Conservation (phyloP, 768 basidiomycete species). For the Termitomyces sp. region DNA sequence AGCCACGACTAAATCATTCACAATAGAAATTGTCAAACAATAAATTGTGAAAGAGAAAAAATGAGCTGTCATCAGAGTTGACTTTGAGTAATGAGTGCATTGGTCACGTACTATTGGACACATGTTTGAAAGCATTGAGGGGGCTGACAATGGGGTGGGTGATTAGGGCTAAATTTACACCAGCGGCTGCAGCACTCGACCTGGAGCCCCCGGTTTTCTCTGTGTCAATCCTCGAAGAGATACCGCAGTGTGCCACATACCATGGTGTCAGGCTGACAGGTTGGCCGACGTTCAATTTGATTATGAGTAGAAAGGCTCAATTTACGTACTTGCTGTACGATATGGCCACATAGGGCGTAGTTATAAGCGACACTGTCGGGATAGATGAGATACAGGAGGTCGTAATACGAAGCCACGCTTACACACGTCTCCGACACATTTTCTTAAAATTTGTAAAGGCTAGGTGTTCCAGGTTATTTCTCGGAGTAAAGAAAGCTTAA, state of each 20-base stretch:
- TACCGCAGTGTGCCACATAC: not conserved
- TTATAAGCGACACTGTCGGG: not conserved
- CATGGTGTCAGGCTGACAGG: not conserved
- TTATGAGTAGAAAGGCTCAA: not conserved
- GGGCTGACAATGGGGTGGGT: slow-evolving; percentile 35
- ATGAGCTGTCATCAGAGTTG: not conserved
- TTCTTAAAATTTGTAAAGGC: not conserved
- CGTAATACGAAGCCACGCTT: not conserved
- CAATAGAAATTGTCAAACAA: not conserved
- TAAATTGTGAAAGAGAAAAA: not conserved
- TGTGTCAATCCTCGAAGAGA: not conserved
- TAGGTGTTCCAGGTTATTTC: not conserved
- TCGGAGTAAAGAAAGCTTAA: not conserved
- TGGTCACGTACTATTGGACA: slow-evolving; percentile 36
- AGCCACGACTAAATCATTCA: slow-evolving; percentile 27
- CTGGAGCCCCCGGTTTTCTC: not conserved
- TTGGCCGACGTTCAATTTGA: not conserved
- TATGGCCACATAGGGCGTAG: not conserved
- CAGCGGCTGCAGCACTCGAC: slow-evolving; percentile 15
- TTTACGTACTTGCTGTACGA: not conserved
- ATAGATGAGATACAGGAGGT: not conserved
- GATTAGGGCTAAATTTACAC: slow-evolving; percentile 49
- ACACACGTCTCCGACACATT: not conserved
- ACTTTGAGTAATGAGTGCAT: not conserved
- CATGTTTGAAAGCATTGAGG: slow-evolving; percentile 36